Base-by-base conservation (phyloP, 1,139 yeast species). In the Pneumocystis carinii region DNA sequence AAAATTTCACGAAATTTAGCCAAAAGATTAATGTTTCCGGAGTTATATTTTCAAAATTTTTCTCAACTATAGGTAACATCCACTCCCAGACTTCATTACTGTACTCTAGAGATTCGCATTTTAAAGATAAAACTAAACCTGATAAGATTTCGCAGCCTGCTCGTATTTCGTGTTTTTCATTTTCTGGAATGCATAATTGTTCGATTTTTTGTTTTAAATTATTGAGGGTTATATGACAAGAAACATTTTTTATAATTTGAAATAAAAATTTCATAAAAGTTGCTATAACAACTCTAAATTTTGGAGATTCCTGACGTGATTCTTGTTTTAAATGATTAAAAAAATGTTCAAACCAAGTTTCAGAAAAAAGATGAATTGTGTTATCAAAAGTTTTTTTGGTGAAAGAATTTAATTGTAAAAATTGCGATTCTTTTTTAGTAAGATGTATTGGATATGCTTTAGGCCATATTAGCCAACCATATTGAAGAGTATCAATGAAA, bases 381-480 rank as follows among this genome's bases (percentile, higher is more conserved):
- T 72, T 70, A 1, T 68, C 67, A 42, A 87, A 69, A 0, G 82
- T 76, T 2, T 69, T 69, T 0, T 67, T 64, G 64, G 85, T 86
- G 3, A 70, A 64, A 0, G 74, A 76, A 3, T 71, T 72, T 53
- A 82, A 75, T 12, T 74, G 70, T 38, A 80, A 68, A 1, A 75
- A 73, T 8, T 71, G 68, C 5, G 73, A 66, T 1, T 64, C 60
- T 27, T 66, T 63, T 8, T 71, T 70, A 2, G 73, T 71, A 24
- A 75, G 73, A 14, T 81, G 76, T 1, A 81, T 94, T 39, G 74
- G 71, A 74, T 87, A 72, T 0, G 74, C 67, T 12, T 81, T 75
- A 19, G 85, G 88, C 96, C 97, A 89, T 62, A 86, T 85, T 19
- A 87, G 74, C 85, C 94, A 87, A 0, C 97, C 96, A 14, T 76